Base-by-base conservation (phyloP, 495 filamentous ascomycete genomes). In the Daldinia loculata region DNA sequence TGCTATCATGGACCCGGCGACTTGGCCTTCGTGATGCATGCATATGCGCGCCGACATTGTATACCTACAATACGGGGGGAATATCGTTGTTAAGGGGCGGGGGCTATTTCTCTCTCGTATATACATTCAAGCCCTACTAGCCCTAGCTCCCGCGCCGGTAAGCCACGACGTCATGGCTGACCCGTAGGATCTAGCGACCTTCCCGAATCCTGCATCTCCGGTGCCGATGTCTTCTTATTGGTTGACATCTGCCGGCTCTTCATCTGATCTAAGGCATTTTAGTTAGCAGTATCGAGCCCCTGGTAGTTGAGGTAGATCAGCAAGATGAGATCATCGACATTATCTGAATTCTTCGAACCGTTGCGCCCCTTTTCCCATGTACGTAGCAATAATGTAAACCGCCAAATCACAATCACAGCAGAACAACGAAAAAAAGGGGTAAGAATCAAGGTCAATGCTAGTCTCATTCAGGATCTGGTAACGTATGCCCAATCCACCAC, bases 401-500 rank as follows among this genome's bases (percentile, higher is more conserved):
- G 26, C 64, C 8, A 53, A 24, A n/a, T 24, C 34, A 7, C 12
- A 32, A 36, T 56, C 52, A 57, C 7, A 36, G 24, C 4, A 51
- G 26, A 24, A 26, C 0, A 29, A 17, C 0, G 9, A 55, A 14
- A 11, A 41, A 36, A 22, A 19, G 2, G 29, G 12, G 14, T 8
- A 56, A 14, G 12, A 43, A 55, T 48, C 27, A 66, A 45, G 17
- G 32, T 53, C 52, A 63, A 72, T 61, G 55, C 52, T 48, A 67
- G 56, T 29, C 26, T 67, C 48, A 63, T 71, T 67, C 30, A 41
- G 63, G 53, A 58, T 67, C 36, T 67, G 64, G 60, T 56, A 30
- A 68, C 59, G 62, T 74, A 63, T 74, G 66, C 53, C 61, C 70
- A 62, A 56, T 59, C 55, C 61, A 56, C 52, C 66, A 39, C 58